Evolutionary conservation across 345 rosid genomes (phyloP).

Genomic region (Eucalyptus paniculata): DNA sequence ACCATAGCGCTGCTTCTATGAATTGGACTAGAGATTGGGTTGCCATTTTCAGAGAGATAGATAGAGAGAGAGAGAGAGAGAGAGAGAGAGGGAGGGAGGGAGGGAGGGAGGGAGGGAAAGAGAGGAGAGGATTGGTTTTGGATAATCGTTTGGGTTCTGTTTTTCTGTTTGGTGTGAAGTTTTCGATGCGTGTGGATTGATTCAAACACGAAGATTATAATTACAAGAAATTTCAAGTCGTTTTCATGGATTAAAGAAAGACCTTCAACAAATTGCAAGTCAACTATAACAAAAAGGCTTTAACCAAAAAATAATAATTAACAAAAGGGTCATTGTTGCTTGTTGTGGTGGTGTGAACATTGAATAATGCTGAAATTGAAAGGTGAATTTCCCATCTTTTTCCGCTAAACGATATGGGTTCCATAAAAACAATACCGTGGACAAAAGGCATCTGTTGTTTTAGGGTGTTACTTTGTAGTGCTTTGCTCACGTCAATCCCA

Average conservation of each 20-base stretch:
- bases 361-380: not conserved
- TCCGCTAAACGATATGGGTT: not conserved
- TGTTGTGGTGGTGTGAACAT: not conserved
- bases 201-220: not conserved
- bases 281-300: not conserved
- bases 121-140: not conserved
- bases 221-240: not conserved
- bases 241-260: not conserved
- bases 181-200: not conserved
- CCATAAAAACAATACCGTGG: not conserved
- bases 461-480: not conserved
- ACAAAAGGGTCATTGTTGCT: not conserved
- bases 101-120: too few species aligned
- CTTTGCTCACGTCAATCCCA: not conserved
- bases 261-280: not conserved
- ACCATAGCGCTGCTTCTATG: constrained; percentile 49
- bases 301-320: not conserved
- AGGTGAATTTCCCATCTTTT: not conserved
- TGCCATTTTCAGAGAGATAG: constrained; percentile 19
- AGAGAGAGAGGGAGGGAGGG: not conserved
- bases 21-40: constrained; percentile 19
- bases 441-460: not conserved
- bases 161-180: not conserved
- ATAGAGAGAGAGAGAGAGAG: not conserved
- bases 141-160: not conserved